A percentile compares a stretch with the other conserved stretches of the same genome.
These are phyloP conservation scores for Gillenia trifoliata DNA, from an alignment of 306 rosid genomes.

Conservation along the genomic window DNA sequence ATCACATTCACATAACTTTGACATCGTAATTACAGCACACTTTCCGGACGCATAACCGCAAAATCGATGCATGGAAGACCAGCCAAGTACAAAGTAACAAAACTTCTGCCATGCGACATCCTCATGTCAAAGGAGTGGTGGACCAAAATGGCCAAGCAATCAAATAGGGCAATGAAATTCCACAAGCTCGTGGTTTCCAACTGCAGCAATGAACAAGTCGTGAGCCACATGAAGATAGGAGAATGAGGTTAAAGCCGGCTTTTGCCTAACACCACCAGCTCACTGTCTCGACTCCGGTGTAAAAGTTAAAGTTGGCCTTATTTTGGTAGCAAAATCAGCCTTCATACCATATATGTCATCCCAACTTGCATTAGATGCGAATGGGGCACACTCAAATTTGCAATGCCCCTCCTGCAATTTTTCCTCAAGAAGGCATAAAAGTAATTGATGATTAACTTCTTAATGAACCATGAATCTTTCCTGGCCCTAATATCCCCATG, in stretches of 20 bases:
- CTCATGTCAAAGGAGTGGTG: not conserved
- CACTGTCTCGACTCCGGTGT: not conserved
- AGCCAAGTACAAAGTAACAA: not conserved
- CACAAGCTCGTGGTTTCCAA: not conserved
- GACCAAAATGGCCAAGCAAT: not conserved
- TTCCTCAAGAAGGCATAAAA: slow-evolving; percentile 88
- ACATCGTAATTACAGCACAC: slow-evolving; percentile 3
- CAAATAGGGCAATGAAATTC: not conserved
- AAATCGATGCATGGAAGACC: not conserved
- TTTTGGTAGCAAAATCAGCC: slow-evolving; percentile 25
- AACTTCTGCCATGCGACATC: not conserved
- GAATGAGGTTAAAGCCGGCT: no score
- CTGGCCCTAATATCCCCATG: slow-evolving; percentile 92
- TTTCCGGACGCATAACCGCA: not conserved
- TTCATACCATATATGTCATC: slow-evolving; percentile 96
- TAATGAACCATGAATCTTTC: slow-evolving; percentile 90
- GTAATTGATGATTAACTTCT: slow-evolving; percentile 81
- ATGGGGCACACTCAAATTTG: slow-evolving; percentile 90
- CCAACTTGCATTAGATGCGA: slow-evolving; percentile 93
- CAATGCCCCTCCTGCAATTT: slow-evolving; percentile 88
- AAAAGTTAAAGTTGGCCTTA: not conserved
- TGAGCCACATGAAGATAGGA: not conserved
- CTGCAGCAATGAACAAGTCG: not conserved
- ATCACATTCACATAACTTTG: not conserved
- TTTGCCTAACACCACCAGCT: no score